Evolutionary conservation across 2,329 filamentous ascomycete species (phyloP).

Genomic region (Pseudopithomyces maydicus): DNA sequence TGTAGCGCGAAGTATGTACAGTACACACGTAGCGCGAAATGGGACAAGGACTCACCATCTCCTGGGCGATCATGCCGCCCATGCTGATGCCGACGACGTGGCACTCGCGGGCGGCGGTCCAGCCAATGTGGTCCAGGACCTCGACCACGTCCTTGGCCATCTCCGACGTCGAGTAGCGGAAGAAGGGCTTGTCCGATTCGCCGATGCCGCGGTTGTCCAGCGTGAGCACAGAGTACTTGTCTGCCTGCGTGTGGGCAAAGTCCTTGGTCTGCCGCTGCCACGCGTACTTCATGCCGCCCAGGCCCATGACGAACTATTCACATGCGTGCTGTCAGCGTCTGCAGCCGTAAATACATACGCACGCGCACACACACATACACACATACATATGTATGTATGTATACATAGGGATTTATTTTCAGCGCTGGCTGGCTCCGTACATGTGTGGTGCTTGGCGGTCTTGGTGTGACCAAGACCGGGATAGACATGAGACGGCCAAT

Average conservation of each 20-base stretch:
- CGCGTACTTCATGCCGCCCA: conserved; percentile 69
- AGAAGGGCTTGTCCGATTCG: conserved; percentile 74
- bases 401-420: no score
- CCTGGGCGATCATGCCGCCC: conserved; percentile 92
- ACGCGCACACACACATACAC: no score
- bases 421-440: no score
- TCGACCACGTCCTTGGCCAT: conserved; percentile 83
- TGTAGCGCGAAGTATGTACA: no score
- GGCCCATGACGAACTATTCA: conserved; percentile 79
- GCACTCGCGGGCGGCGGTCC: conserved; percentile 63
- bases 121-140: conserved; percentile 70
- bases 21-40: no score
- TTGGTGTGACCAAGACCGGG: conserved; percentile 34
- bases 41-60: conserved; percentile 59
- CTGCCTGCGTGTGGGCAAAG: conserved; percentile 73
- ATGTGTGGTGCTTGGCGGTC: neutral
- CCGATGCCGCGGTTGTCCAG: conserved; percentile 88
- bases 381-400: no score
- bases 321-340: conserved; percentile 14
- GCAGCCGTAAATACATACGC: no score
- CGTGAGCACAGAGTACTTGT: conserved; percentile 74
- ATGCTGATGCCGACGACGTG: conserved; percentile 81
- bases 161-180: conserved; percentile 79
- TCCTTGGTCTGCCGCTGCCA: conserved; percentile 86
- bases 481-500: conserved; percentile 40